A percentile compares a stretch with the other conserved stretches of the same genome.
Conservation (phyloP, 306 rosid genomes). For the Cucurbita pepo region DNA sequence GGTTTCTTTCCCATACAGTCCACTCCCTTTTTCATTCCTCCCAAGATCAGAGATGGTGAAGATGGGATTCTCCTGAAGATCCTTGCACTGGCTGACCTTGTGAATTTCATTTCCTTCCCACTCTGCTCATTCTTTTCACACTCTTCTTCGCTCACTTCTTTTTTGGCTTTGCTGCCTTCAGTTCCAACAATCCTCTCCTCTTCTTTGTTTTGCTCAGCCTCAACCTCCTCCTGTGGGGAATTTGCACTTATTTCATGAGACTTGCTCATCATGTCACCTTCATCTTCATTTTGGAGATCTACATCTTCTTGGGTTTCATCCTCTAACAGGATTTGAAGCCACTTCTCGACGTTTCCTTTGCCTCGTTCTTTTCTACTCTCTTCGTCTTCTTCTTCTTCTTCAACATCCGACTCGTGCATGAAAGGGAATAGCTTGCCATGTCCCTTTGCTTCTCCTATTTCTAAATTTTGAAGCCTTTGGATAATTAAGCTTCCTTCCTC, state of each 20-base stretch:
- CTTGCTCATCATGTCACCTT: background rate
- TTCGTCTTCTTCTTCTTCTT: conserved; percentile 88
- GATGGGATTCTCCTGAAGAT: conserved; percentile 65
- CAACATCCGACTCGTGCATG: conserved; percentile 25
- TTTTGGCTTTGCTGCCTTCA: conserved; percentile 18
- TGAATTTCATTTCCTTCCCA: conserved; percentile 34
- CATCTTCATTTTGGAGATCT: conserved; percentile 20
- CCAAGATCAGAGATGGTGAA: conserved; percentile 68
- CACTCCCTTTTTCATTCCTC: conserved; percentile 49
- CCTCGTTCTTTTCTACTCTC: conserved; percentile 65
- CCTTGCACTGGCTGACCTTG: conserved; percentile 55
- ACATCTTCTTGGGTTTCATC: conserved; percentile 38
- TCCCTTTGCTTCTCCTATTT: conserved; percentile 35
- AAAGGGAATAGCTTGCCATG: conserved; percentile 18
- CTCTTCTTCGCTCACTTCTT: conserved; percentile 26
- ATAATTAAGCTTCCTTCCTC: conserved; percentile 36
- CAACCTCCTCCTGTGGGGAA: conserved; percentile 34
- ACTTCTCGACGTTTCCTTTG: conserved; percentile 83
- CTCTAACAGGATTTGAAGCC: conserved; percentile 86
- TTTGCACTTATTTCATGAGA: conserved; percentile 3
- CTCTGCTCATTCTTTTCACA: conserved; percentile 29
- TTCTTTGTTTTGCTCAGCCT: conserved; percentile 3
- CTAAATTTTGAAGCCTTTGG: conserved; percentile 28
- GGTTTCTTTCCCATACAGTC: conserved; percentile 65
- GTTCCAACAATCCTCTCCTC: conserved; percentile 9